Conservation (phyloP, 78 protist species). For the Diacronema lutheri region DNA sequence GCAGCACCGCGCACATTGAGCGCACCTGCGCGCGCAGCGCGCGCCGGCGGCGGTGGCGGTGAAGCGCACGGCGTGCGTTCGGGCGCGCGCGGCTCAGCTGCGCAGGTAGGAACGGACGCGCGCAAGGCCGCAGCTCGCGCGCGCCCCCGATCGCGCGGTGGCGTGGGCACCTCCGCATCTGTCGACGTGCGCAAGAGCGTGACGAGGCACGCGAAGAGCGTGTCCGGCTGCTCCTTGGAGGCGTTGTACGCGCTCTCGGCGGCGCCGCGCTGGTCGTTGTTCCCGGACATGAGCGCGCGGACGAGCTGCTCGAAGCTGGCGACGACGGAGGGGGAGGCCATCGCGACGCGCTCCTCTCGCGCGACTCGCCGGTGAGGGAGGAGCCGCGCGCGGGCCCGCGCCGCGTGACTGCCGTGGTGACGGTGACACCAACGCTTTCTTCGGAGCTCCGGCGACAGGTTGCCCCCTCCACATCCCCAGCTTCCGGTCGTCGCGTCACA, state of each 20-base stretch:
- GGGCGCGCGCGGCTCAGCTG: neutral
- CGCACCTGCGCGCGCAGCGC: slow-evolving; percentile 2
- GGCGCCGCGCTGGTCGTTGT: neutral
- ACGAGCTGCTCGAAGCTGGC: neutral
- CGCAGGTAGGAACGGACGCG: neutral
- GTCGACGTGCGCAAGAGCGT: neutral
- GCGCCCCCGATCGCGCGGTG: neutral
- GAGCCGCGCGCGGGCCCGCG: no score
- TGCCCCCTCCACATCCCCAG: no score
- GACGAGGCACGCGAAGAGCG: neutral
- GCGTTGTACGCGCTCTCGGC: neutral
- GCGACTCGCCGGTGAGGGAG: no score
- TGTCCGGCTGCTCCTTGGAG: neutral
- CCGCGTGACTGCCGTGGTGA: no score
- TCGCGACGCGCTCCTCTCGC: no score
- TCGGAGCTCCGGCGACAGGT: no score
- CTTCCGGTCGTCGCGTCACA: no score
- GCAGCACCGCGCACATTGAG: neutral
- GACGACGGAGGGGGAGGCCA: no score
- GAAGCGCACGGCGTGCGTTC: neutral
- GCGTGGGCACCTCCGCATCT: neutral
- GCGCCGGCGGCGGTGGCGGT: neutral
- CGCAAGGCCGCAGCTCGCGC: neutral
- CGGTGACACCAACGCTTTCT: no score
- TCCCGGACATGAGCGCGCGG: neutral